These are phyloP conservation scores for Cordyceps javanica DNA, from an alignment of 2,329 filamentous ascomycete species.

Conservation along the genomic window DNA sequence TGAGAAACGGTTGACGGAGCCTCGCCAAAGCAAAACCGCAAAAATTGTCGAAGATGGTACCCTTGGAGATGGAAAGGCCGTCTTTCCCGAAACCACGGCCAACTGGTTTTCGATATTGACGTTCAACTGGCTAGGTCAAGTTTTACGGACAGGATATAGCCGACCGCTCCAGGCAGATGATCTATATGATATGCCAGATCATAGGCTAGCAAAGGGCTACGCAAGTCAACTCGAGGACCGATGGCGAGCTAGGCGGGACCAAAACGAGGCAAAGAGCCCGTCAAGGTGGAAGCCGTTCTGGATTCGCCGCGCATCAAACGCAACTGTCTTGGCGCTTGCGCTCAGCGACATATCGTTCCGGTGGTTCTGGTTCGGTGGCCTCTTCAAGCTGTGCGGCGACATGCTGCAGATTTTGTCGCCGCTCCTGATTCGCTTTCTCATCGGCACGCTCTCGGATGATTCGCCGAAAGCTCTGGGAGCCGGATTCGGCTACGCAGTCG, in stretches of 20 bases:
- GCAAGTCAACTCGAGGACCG: constrained; percentile 18
- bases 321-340: constrained; percentile 22
- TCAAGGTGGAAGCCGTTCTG: constrained; percentile 20
- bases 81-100: constrained; percentile 17
- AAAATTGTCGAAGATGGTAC: neutral
- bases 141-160: constrained; percentile 17
- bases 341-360: constrained; percentile 26
- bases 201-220: constrained; percentile 15
- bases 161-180: constrained; percentile 20
- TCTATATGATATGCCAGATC: constrained; percentile 12
- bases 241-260: constrained; percentile 18
- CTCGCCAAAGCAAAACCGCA: neutral
- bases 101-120: constrained; percentile 18
- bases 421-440: constrained; percentile 21
- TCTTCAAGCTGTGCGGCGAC: constrained; percentile 23
- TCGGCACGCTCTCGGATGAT: constrained; percentile 18
- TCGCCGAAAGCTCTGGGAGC: constrained; percentile 10
- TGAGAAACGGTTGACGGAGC: constrained; percentile 11
- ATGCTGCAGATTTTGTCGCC: constrained; percentile 21
- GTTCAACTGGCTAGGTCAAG: constrained; percentile 20
- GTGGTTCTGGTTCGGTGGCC: constrained; percentile 25
- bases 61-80: constrained; percentile 4
- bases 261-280: constrained; percentile 12
- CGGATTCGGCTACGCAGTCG: constrained; percentile 21
- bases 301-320: constrained; percentile 20